phyloP scores from a whole-genome alignment of 2,329 filamentous ascomycete species.

The Claviceps sp. region DNA sequence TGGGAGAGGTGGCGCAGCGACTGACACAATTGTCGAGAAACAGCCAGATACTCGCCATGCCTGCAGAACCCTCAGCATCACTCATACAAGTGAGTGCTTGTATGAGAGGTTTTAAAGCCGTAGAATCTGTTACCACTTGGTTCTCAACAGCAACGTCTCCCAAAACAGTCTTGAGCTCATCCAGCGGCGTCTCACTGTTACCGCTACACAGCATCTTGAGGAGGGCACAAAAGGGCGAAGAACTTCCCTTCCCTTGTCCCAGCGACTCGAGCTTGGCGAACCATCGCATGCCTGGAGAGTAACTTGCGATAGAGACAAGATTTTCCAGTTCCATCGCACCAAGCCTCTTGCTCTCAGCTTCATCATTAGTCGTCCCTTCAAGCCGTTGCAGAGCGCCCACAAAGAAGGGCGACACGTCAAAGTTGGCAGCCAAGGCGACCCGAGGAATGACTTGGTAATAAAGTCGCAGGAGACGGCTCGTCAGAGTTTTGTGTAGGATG shows the following conservation, averaged over 20 bases:
- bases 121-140: slow-evolving; percentile 45
- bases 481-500: slow-evolving; percentile 61
- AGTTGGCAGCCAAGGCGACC: slow-evolving; percentile 67
- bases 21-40: slow-evolving; percentile 77
- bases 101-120: slow-evolving; percentile 35
- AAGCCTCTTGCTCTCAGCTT: slow-evolving; percentile 37
- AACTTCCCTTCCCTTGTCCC: slow-evolving; percentile 27
- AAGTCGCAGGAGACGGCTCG: slow-evolving; percentile 64
- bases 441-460: slow-evolving; percentile 78
- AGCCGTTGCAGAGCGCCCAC: slow-evolving; percentile 52
- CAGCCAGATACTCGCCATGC: slow-evolving; percentile 38
- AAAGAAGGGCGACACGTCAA: slow-evolving; percentile 72
- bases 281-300: slow-evolving; percentile 80
- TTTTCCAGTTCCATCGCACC: slow-evolving; percentile 66
- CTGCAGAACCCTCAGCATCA: slow-evolving; percentile 8
- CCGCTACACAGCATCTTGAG: slow-evolving; percentile 32
- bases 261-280: slow-evolving; percentile 60
- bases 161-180: slow-evolving; percentile 42
- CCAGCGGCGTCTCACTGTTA: slow-evolving; percentile 17
- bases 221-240: slow-evolving; percentile 55
- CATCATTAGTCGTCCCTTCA: slow-evolving; percentile 37
- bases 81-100: slow-evolving; percentile 16
- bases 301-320: slow-evolving; percentile 64
- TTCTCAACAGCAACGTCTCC: slow-evolving; percentile 49
- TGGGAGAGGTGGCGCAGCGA: slow-evolving; percentile 59